Conservation (phyloP, 1,284 basidiomycete species). For the Butyriboletus appendiculatus region DNA sequence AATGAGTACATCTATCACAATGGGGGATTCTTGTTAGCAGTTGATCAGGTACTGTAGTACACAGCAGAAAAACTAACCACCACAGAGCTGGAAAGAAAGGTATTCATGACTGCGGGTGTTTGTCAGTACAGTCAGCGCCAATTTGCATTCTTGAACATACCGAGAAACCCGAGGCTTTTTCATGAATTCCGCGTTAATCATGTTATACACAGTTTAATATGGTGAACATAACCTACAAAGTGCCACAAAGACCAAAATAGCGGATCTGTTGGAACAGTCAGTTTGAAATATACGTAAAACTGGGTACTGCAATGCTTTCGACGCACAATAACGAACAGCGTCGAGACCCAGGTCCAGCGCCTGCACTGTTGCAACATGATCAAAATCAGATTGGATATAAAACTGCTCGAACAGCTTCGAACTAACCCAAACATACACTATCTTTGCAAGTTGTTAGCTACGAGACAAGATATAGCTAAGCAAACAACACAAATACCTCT, state of each 20-base stretch:
- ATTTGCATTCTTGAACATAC: too few relatives aligned
- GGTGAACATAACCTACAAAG: too few relatives aligned
- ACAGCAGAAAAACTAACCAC: not conserved
- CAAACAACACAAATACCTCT: not conserved
- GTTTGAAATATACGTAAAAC: not conserved
- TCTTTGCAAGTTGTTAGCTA: not conserved
- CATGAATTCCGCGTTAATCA: too few relatives aligned
- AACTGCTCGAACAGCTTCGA: not conserved
- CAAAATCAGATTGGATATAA: not conserved
- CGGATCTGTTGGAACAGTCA: not conserved
- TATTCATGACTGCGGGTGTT: not conserved
- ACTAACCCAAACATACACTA: conserved; percentile 8
- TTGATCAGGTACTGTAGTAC: not conserved
- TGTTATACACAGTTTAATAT: too few relatives aligned
- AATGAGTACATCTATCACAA: not conserved
- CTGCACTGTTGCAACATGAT: not conserved
- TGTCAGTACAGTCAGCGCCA: not conserved
- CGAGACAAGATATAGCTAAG: not conserved
- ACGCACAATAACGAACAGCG: not conserved
- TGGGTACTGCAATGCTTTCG: not conserved
- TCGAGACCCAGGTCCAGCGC: conserved; percentile 1
- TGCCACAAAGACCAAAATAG: too few relatives aligned
- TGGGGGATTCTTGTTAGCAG: not conserved
- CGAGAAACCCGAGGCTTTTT: too few relatives aligned
- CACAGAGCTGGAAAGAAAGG: not conserved